Evolutionary conservation across 495 filamentous ascomycete genomes (phyloP).

Genomic region (Aspergillus coremiiformis): DNA sequence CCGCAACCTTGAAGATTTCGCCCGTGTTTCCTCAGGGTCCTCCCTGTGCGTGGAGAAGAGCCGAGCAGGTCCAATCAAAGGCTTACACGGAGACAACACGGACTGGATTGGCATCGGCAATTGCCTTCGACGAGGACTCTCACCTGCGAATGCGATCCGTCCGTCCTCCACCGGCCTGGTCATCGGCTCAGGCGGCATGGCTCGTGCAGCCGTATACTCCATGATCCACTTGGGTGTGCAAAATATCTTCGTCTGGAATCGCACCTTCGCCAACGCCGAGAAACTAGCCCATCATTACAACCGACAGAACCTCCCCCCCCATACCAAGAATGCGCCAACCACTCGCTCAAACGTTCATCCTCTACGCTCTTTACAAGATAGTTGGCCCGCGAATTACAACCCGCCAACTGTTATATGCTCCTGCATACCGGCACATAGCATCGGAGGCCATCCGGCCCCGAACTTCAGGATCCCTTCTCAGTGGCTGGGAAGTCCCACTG

Average conservation of each 20-base stretch:
- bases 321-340: constrained; percentile 11
- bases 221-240: constrained; percentile 68
- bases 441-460: constrained; percentile 53
- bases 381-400: constrained; percentile 57
- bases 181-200: constrained; percentile 75
- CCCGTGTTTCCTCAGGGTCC: constrained; percentile 29
- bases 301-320: constrained; percentile 26
- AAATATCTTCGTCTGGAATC: constrained; percentile 67
- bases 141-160: constrained; percentile 68
- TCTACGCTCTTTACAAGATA: constrained; percentile 45
- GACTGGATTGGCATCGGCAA: constrained; percentile 73
- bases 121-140: constrained; percentile 64
- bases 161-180: constrained; percentile 60
- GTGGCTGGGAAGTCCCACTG: constrained; percentile 70
- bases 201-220: constrained; percentile 70
- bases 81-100: constrained; percentile 73
- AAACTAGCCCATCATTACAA: constrained; percentile 66
- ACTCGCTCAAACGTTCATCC: constrained; percentile 44
- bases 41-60: constrained; percentile 50
- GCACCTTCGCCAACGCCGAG: constrained; percentile 51
- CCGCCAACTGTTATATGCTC: constrained; percentile 68
- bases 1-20: constrained; percentile 46
- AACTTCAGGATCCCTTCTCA: constrained; percentile 62
- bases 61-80: constrained; percentile 53
- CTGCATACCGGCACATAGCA: constrained; percentile 62